Evolutionary conservation across 352 stramenopile species (phyloP), one percentile per base, ranked within the genome.

Genomic region (Globisporangium carolinianum): DNA sequence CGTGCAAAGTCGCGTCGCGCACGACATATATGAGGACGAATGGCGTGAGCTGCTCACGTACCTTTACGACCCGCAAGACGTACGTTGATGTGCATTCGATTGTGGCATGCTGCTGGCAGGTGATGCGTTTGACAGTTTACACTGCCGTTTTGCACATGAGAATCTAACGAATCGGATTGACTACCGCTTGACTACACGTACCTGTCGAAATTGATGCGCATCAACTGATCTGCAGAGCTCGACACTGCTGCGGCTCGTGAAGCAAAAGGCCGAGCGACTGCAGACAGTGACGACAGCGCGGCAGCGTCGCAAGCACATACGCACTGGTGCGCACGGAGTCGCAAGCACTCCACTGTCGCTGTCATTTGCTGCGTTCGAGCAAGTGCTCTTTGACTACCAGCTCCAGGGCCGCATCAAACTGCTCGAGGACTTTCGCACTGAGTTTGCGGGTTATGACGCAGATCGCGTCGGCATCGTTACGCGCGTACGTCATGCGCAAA

Each of bases 1-100:
- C 7, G 66, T 92, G 7, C 61, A 85, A 47, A 65, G 58, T 2
- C 63, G 75, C 3, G 37, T 88, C 11, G 61, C 72, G 18, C 65
- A 63, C 2, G 11, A 71, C 11, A 53, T 92, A 32, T 63, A 70
- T 7, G 75, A 88, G 52, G 72, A 89, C 7, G 83, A 92, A 41
- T 93, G 82, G 79, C 65, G 61, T 5, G 82, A 91, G 43, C 38
- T 93, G 35, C 68, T 93, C 53, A 77, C 67, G 8, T 93, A 93
- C 58, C 68, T 93, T 32, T 93, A 93, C 53, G 77, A 89, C 24
- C 65, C 76, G 38, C 71, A 80, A 54, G 82, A 93, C 50, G 79
- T 87, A 68, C 15, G 72, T 76, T 51, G 24, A 32, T 32, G 24
- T 32, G 24, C 1, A 32, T 32, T 32, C 1, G 24, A 32, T 32